Conservation (phyloP, 2,329 filamentous ascomycete genomes). For the Seiridium cupressi region DNA sequence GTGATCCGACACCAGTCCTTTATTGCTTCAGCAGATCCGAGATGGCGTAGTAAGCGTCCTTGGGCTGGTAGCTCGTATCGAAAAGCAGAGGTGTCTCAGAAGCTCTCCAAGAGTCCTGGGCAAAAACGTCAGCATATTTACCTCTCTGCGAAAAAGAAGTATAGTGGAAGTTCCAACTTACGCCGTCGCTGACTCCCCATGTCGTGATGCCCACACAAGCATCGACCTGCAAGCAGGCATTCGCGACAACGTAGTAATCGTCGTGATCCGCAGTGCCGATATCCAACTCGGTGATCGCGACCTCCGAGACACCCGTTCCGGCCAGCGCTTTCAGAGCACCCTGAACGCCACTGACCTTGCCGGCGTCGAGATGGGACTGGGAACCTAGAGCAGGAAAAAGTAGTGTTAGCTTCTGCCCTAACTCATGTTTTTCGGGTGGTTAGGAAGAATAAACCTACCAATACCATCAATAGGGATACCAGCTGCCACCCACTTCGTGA, state of each 20-base stretch:
- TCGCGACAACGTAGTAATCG: constrained; percentile 57
- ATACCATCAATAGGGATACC: constrained; percentile 64
- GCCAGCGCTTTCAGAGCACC: constrained; percentile 47
- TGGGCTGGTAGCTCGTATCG: constrained; percentile 48
- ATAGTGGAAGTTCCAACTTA: constrained; percentile 20
- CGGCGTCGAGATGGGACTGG: constrained; percentile 46
- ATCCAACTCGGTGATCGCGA: constrained; percentile 63
- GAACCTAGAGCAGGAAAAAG: constrained; percentile 20
- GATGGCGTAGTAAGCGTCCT: constrained; percentile 49
- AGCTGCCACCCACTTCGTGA: constrained; percentile 60
- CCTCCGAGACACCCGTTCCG: constrained; percentile 42
- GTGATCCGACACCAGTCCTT: neutral
- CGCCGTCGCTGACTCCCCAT: constrained; percentile 52
- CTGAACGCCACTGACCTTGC: constrained; percentile 35
- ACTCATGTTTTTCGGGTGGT: too few species aligned
- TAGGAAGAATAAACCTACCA: constrained; percentile 17
- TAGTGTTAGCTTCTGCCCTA: too few species aligned
- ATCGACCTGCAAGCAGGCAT: constrained; percentile 55
- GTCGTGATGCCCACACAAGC: constrained; percentile 67
- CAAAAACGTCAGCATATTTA: neutral
- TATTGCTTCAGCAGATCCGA: neutral
- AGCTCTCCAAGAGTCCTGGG: constrained; percentile 49
- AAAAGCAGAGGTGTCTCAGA: constrained; percentile 51
- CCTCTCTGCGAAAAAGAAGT: too few species aligned
- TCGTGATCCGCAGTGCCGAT: constrained; percentile 53